Evolutionary conservation across 768 basidiomycete species (phyloP).

Genomic region (Pluteus cervinus): DNA sequence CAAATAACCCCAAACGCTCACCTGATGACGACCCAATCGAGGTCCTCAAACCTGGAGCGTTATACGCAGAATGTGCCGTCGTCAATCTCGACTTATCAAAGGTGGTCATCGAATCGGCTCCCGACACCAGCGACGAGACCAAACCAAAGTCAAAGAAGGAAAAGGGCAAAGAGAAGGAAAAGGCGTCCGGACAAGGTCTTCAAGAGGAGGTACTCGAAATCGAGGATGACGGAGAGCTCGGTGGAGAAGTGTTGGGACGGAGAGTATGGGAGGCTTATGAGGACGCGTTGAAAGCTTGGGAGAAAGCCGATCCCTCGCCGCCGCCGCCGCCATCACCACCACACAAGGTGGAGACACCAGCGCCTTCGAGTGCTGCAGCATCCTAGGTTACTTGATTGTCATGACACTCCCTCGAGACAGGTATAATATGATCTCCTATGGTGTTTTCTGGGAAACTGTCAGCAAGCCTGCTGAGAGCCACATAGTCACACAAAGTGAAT

Average conservation of each 20-base stretch:
- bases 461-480: too few species aligned
- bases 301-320: constrained; percentile 35
- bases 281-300: constrained; percentile 60
- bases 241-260: constrained; percentile 62
- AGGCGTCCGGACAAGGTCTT: constrained; percentile 18
- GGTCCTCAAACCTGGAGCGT: constrained; percentile 68
- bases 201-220: constrained; percentile 31
- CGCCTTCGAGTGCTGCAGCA: too few species aligned
- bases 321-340: too few species aligned
- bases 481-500: too few species aligned
- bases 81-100: constrained; percentile 38
- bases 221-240: constrained; percentile 62
- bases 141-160: constrained; percentile 17
- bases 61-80: constrained; percentile 74
- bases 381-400: too few species aligned
- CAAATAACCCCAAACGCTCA: constrained; percentile 7
- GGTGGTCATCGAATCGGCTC: constrained; percentile 7
- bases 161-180: constrained; percentile 18
- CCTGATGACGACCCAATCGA: constrained; percentile 38
- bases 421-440: too few species aligned
- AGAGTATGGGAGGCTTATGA: constrained; percentile 78
- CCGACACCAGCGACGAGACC: neutral
- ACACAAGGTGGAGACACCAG: too few species aligned
- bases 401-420: too few species aligned
- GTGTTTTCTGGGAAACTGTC: too few species aligned